Base-by-base conservation (phyloP, 1,139 yeast genomes). In the Petasospora fabianii region DNA sequence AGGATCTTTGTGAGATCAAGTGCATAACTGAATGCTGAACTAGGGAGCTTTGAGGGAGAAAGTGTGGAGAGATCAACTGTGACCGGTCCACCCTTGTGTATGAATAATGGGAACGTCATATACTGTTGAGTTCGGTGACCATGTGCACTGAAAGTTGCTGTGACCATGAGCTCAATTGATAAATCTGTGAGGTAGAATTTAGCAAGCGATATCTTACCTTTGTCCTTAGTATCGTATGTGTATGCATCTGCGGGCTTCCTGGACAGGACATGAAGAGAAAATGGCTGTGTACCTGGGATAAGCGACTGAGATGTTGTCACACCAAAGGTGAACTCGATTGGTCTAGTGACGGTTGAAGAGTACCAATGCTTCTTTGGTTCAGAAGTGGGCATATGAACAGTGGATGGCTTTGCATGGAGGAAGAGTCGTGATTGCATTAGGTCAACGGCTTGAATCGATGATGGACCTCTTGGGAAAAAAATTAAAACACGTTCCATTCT, bases 391-490 rank as follows among this genome's bases (percentile, higher is more conserved):
- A 39, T 11, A 12, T 36, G 14, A 8, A 39, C 6, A 9, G 10
- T 7, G 30, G 20, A 15, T 4, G 13, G 33, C 2, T 27, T 17
- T 3, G 30, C 22, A 20, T 20, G 31, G 5, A 39, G 35, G 27
- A 40, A 36, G 30, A 19, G 34, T 15, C 38, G 21, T 2, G 38
- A 27, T 26, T 36, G 32, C 17, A 34, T 28, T 24, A 36, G 7
- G 3, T 34, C 27, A 3, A 31, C 29, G 17, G 45, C 35, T 30
- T 39, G 21, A 16, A 30, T 17, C 20, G 41, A 14, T 1, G 40
- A 16, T 5, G 45, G 43, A 10, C 48, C 48, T 10, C 34, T 31
- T 17, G 43, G 45, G 17, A 10, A 21, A 9, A 39, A 16, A 13
- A n/a, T 27, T 30, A 44, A 16, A 4, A 17, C 22, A 13, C 38